Conservation (phyloP, 2,329 filamentous ascomycete genomes). For the Aspergillus nomiae region DNA sequence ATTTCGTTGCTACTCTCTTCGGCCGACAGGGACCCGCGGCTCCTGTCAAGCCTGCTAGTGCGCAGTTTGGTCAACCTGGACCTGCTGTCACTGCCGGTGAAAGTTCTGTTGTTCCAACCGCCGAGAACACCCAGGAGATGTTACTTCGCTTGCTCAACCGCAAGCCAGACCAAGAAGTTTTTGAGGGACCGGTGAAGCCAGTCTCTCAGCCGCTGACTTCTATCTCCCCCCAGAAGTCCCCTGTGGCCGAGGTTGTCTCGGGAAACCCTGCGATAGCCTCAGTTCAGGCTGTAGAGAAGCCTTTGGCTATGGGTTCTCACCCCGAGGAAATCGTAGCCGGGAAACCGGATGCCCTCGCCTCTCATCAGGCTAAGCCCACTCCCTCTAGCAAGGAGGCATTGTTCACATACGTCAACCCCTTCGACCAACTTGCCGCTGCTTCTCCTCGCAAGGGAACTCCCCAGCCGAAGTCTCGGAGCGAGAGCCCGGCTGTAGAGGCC, state of each 20-base stretch:
- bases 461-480: conserved; percentile 46
- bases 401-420: conserved; percentile 73
- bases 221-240: conserved; percentile 35
- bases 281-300: conserved; percentile 17
- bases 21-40: conserved; percentile 43
- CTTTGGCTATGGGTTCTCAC: conserved; percentile 12
- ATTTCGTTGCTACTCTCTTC: conserved; percentile 60
- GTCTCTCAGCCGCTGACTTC: conserved; percentile 45
- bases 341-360: conserved; percentile 42
- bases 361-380: conserved; percentile 29
- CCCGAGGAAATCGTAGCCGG: conserved; percentile 21
- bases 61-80: conserved; percentile 23
- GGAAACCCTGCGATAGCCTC: conserved; percentile 10
- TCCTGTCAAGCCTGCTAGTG: conserved; percentile 21
- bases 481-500: conserved; percentile 41
- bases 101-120: conserved; percentile 38
- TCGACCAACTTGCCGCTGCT: conserved; percentile 68
- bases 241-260: conserved; percentile 24
- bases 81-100: conserved; percentile 21
- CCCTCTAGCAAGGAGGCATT: conserved; percentile 46
- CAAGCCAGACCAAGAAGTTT: conserved; percentile 42
- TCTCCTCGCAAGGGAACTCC: conserved; percentile 63
- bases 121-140: conserved; percentile 77
- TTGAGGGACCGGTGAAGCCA: conserved; percentile 23
- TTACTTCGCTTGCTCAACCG: conserved; percentile 83